These are phyloP conservation scores for Pseudevernia furfuracea DNA, from an alignment of 495 filamentous ascomycete genomes.

Conservation along the genomic window DNA sequence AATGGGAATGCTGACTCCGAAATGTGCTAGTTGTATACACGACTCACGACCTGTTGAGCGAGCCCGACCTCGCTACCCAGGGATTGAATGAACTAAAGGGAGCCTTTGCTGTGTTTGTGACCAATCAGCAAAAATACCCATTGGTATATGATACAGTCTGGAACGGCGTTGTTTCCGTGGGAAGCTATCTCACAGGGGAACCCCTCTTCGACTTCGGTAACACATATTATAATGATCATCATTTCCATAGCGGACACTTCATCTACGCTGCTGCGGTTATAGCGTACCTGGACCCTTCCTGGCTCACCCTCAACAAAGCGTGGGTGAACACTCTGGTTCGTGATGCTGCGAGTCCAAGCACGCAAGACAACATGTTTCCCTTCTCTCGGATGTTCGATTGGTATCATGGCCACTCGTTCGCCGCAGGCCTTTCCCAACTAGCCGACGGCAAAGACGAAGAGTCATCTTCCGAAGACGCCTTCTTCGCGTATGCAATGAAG, in stretches of 20 bases:
- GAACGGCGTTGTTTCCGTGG: slow-evolving; percentile 79
- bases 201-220: slow-evolving; percentile 71
- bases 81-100: slow-evolving; percentile 62
- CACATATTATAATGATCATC: slow-evolving; percentile 88
- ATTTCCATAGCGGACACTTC: slow-evolving; percentile 91
- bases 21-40: slow-evolving; percentile 69
- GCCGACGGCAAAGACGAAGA: slow-evolving; percentile 90
- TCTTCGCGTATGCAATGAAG: slow-evolving; percentile 83
- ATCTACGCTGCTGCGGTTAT: slow-evolving; percentile 84
- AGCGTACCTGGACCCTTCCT: slow-evolving; percentile 66
- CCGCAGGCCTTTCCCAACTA: slow-evolving; percentile 88
- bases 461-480: slow-evolving; percentile 81
- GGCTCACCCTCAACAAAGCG: slow-evolving; percentile 63
- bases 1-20: too few relatives aligned
- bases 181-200: slow-evolving; percentile 68
- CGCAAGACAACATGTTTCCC: slow-evolving; percentile 68
- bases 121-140: slow-evolving; percentile 69
- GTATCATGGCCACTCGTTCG: slow-evolving; percentile 95
- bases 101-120: slow-evolving; percentile 66
- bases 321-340: slow-evolving; percentile 76
- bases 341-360: slow-evolving; percentile 69
- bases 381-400: slow-evolving; percentile 86
- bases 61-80: slow-evolving; percentile 49
- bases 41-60: slow-evolving; percentile 55
- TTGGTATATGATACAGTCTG: slow-evolving; percentile 77